Evolutionary conservation across 1,139 yeast genomes (phyloP).

Genomic region (Zygoascus sp.): DNA sequence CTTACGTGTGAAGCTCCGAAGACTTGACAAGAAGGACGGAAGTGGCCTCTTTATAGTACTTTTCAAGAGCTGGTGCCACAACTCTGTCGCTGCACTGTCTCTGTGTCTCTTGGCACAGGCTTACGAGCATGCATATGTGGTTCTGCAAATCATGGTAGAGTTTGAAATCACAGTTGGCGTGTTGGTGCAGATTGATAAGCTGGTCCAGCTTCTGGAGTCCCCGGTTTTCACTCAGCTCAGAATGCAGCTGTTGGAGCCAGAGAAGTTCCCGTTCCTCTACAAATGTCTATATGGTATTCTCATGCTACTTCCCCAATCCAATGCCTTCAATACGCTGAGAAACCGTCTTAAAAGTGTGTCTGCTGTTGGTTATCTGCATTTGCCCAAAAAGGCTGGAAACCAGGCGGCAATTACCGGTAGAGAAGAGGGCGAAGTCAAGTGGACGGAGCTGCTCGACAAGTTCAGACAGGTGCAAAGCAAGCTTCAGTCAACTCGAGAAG

Average conservation of each 20-base stretch:
- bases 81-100: slow-evolving; percentile 83
- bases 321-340: slow-evolving; percentile 79
- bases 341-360: slow-evolving; percentile 65
- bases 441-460: slow-evolving; percentile 58
- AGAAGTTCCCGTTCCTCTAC: slow-evolving; percentile 72
- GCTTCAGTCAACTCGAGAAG: slow-evolving; percentile 42
- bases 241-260: slow-evolving; percentile 83
- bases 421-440: slow-evolving; percentile 27
- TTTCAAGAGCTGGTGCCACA: slow-evolving; percentile 90
- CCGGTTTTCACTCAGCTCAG: slow-evolving; percentile 89
- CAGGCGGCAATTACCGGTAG: slow-evolving; percentile 11
- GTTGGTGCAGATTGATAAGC: slow-evolving; percentile 70
- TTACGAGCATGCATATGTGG: slow-evolving; percentile 80
- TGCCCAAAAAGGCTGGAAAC: slow-evolving; percentile 21
- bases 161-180: slow-evolving; percentile 69
- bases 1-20: slow-evolving; percentile 64
- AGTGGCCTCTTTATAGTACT: slow-evolving; percentile 68
- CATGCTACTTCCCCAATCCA: slow-evolving; percentile 93
- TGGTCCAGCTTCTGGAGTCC: slow-evolving; percentile 76
- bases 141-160: slow-evolving; percentile 70
- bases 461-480: slow-evolving; percentile 58
- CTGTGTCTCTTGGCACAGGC: slow-evolving; percentile 84
- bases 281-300: slow-evolving; percentile 87
- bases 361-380: slow-evolving; percentile 37
- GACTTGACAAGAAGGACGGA: slow-evolving; percentile 51